Evolutionary conservation across 805 yeast species (phyloP).

Genomic region (Candida krabiensis): DNA sequence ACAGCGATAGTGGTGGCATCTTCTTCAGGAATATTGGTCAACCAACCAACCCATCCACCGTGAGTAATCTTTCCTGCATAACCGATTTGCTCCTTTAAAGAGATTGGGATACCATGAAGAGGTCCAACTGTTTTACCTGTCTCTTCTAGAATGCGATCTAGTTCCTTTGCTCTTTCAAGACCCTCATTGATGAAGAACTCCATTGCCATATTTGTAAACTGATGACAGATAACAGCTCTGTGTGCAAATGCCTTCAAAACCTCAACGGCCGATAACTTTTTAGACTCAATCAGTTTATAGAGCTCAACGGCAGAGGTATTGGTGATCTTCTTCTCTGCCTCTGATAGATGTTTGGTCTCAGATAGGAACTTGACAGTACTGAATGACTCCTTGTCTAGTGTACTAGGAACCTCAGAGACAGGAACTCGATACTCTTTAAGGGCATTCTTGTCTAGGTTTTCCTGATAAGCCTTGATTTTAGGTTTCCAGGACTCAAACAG

Average conservation of each 20-base stretch:
- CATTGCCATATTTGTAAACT: conserved; percentile 53
- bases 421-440: conserved; percentile 32
- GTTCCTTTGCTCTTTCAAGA: conserved; percentile 50
- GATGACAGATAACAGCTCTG: conserved; percentile 63
- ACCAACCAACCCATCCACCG: conserved; percentile 56
- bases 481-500: conserved; percentile 47
- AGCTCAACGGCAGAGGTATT: conserved; percentile 43
- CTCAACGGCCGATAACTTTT: conserved; percentile 48
- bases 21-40: conserved; percentile 46
- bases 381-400: conserved; percentile 35
- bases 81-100: conserved; percentile 65
- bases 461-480: conserved; percentile 42
- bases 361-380: conserved; percentile 37
- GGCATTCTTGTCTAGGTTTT: conserved; percentile 26
- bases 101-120: conserved; percentile 67
- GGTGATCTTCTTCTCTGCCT: conserved; percentile 43
- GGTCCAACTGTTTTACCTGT: conserved; percentile 62
- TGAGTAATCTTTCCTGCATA: conserved; percentile 54
- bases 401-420: conserved; percentile 32
- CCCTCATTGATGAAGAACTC: conserved; percentile 65
- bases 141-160: conserved; percentile 50
- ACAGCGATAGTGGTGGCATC: conserved; percentile 50
- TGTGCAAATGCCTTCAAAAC: conserved; percentile 65
- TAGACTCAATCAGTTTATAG: conserved; percentile 43
- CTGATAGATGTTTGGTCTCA: conserved; percentile 32